These are phyloP conservation scores for Metschnikowia rubicola DNA, from an alignment of 805 yeast species.

Conservation along the genomic window DNA sequence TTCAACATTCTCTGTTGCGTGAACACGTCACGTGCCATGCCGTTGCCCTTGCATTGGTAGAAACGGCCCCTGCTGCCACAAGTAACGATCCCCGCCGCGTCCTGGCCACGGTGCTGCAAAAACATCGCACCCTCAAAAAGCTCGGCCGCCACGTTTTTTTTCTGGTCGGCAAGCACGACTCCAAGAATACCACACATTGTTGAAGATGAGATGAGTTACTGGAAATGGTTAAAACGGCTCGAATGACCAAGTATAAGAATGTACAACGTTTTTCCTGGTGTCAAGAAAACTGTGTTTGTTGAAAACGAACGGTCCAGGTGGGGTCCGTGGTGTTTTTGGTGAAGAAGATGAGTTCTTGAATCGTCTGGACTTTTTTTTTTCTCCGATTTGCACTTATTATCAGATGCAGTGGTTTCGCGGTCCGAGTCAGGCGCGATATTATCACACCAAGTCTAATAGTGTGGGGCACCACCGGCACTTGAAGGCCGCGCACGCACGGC, in stretches of 20 bases:
- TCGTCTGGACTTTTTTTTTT: neutral
- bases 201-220: neutral
- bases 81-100: slow-evolving; percentile 98
- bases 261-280: too few species aligned
- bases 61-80: slow-evolving; percentile 91
- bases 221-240: too few species aligned
- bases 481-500: too few species aligned
- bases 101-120: slow-evolving; percentile 97
- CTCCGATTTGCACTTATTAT: neutral
- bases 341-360: slow-evolving; percentile 1
- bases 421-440: slow-evolving; percentile 4
- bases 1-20: slow-evolving; percentile 75
- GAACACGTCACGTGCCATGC: slow-evolving; percentile 98
- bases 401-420: slow-evolving; percentile 6
- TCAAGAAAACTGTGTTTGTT: neutral
- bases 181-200: slow-evolving; percentile 95
- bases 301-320: neutral
- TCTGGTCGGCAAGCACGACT: slow-evolving; percentile 73
- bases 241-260: too few species aligned
- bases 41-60: slow-evolving; percentile 97
- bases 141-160: slow-evolving; percentile 77
- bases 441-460: neutral
- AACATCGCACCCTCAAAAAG: slow-evolving; percentile 88
- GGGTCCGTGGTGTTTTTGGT: neutral
- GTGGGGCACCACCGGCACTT: neutral